Evolutionary conservation across 2,329 filamentous ascomycete species (phyloP).

Genomic region (Myriosclerotinia scirpicola): DNA sequence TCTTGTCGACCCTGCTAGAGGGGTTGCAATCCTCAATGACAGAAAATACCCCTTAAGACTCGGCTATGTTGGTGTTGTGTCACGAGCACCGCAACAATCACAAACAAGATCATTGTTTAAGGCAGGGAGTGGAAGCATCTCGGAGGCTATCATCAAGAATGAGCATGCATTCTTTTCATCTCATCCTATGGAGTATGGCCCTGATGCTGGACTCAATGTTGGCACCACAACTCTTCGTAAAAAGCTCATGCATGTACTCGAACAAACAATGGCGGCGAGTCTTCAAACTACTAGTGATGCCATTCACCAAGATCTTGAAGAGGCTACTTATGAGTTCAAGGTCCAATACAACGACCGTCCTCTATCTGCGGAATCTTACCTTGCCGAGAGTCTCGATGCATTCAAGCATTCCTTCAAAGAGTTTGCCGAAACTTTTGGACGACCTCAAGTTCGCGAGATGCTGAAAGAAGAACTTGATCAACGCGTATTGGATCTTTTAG

Average conservation of each 20-base stretch:
- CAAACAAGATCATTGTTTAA: constrained; percentile 71
- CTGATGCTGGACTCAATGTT: constrained; percentile 69
- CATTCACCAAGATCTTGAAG: constrained; percentile 91
- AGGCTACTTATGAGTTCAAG: constrained; percentile 98
- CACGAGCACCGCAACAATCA: constrained; percentile 63
- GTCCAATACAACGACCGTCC: constrained; percentile 98
- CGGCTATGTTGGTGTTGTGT: constrained; percentile 94
- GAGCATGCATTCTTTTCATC: constrained; percentile 84
- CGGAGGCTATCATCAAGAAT: constrained; percentile 79
- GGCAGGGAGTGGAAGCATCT: constrained; percentile 76
- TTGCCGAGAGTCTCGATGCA: constrained; percentile 89
- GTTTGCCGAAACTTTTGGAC: constrained; percentile 85
- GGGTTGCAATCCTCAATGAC: constrained; percentile 76
- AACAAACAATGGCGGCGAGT: constrained; percentile 95
- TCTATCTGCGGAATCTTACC: constrained; percentile 90
- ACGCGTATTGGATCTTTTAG: constrained; percentile 87
- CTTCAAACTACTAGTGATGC: constrained; percentile 86
- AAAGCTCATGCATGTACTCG: constrained; percentile 95
- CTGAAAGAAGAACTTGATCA: constrained; percentile 93
- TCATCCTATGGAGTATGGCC: constrained; percentile 77
- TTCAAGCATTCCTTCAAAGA: constrained; percentile 99
- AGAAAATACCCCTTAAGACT: constrained; percentile 92
- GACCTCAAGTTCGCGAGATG: constrained; percentile 83
- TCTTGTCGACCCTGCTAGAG: constrained; percentile 80
- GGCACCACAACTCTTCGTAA: constrained; percentile 86